phyloP scores from a whole-genome alignment of 1,284 basidiomycete species.

The Meripilus lineatus region DNA sequence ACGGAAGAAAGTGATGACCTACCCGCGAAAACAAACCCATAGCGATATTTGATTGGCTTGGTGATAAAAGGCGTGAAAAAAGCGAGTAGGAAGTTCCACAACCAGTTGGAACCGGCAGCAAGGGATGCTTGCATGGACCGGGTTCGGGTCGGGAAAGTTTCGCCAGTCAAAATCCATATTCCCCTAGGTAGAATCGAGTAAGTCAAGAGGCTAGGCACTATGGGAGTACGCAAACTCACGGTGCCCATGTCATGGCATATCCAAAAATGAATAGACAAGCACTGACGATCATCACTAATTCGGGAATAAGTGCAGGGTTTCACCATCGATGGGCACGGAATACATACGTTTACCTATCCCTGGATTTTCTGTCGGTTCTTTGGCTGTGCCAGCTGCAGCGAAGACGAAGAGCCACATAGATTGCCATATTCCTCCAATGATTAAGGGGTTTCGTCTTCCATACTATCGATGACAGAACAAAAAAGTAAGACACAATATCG shows the following conservation, averaged over 20 bases:
- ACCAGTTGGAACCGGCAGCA: constrained; percentile 65
- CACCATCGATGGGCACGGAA: constrained; percentile 15
- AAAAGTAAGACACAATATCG: background rate
- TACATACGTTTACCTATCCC: constrained; percentile 53
- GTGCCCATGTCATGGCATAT: constrained; percentile 74
- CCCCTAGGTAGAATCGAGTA: constrained; percentile 30
- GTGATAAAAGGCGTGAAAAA: constrained; percentile 74
- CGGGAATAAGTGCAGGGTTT: background rate
- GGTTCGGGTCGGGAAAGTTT: constrained; percentile 73
- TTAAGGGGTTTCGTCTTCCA: constrained; percentile 58
- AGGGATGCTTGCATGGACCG: constrained; percentile 75
- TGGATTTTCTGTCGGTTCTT: constrained; percentile 44
- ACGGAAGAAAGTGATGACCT: constrained; percentile 10
- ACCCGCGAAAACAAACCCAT: constrained; percentile 74
- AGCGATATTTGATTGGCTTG: constrained; percentile 52
- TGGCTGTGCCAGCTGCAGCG: constrained; percentile 68
- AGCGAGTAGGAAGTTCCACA: constrained; percentile 72
- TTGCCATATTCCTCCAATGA: constrained; percentile 72
- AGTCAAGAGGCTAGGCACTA: background rate
- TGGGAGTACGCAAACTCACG: constrained; percentile 27
- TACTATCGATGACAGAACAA: constrained; percentile 33
- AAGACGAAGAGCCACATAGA: constrained; percentile 75
- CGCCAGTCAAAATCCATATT: constrained; percentile 73
- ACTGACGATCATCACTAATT: constrained; percentile 70
- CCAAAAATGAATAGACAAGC: constrained; percentile 78